A percentile compares a stretch with the other conserved stretches of the same genome.
phyloP scores from a whole-genome alignment of 352 stramenopile species.

The Hyaloperonospora arabidopsidis region DNA sequence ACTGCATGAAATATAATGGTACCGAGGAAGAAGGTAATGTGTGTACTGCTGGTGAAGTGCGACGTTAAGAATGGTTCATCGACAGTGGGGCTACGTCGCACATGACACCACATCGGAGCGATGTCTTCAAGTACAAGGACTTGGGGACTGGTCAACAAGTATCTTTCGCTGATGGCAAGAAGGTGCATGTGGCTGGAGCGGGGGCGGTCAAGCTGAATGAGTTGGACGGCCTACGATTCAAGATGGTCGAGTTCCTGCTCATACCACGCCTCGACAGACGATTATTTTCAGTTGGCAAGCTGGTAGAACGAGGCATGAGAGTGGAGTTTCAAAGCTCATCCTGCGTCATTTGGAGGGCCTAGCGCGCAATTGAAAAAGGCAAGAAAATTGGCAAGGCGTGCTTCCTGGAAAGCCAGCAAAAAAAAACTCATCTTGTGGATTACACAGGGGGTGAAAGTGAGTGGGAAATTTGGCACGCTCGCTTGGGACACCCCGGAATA shows the following conservation, averaged over 20 bases:
- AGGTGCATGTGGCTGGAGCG: not conserved
- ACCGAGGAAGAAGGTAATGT: not conserved
- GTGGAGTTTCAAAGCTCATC: not conserved
- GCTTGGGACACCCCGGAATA: not conserved
- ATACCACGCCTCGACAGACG: not conserved
- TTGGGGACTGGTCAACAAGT: not conserved
- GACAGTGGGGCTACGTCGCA: not conserved
- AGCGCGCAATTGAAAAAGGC: not conserved
- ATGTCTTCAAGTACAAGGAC: not conserved
- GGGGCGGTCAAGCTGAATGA: not conserved
- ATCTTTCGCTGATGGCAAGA: slow-evolving; percentile 1
- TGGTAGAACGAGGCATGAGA: not conserved
- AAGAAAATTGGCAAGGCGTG: not conserved
- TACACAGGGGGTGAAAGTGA: not conserved
- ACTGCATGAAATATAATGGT: not conserved
- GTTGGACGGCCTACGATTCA: not conserved
- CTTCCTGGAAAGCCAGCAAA: not conserved
- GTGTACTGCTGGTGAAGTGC: not conserved
- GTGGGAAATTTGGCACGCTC: not conserved
- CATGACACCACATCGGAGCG: not conserved
- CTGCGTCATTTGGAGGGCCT: not conserved
- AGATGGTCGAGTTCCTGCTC: not conserved
- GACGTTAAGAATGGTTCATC: not conserved
- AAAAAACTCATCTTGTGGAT: not conserved
- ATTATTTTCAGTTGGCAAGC: not conserved